phyloP scores from a whole-genome alignment of 1,284 basidiomycete genomes.

The Ceratobasidium sp. region DNA sequence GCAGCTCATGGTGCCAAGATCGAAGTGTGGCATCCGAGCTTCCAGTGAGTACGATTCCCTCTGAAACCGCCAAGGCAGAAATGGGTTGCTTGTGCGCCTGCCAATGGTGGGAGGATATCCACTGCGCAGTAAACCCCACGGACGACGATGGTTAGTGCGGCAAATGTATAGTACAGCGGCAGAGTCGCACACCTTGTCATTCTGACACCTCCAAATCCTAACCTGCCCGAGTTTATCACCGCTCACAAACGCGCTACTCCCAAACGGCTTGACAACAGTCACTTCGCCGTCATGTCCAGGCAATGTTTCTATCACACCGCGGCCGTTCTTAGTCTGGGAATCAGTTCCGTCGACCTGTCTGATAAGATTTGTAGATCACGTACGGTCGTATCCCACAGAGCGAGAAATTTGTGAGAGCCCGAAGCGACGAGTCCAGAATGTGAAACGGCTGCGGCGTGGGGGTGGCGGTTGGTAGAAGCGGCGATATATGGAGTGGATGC shows the following conservation, averaged over 20 bases:
- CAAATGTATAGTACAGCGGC: not conserved
- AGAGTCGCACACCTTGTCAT: constrained; percentile 35
- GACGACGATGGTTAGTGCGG: not conserved
- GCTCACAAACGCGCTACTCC: constrained; percentile 61
- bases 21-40: constrained; percentile 82
- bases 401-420: constrained; percentile 78
- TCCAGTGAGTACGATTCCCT: constrained; percentile 71
- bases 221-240: constrained; percentile 77
- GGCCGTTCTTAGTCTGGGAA: constrained; percentile 60
- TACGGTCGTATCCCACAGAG: constrained; percentile 78
- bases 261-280: constrained; percentile 70
- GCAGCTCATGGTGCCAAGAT: constrained; percentile 66
- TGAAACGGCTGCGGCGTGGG: constrained; percentile 68
- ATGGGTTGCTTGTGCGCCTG: constrained; percentile 75
- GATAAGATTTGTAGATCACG: constrained; percentile 49
- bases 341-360: constrained; percentile 32
- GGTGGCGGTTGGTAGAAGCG: constrained; percentile 80
- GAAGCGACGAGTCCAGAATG: constrained; percentile 73
- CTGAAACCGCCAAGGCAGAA: constrained; percentile 67
- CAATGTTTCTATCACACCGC: constrained; percentile 74
- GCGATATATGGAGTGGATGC: constrained; percentile 71
- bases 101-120: constrained; percentile 58
- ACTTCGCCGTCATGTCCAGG: constrained; percentile 79
- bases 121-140: constrained; percentile 59
- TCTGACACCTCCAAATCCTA: constrained; percentile 52